These are phyloP conservation scores for Candida oleophila DNA, from an alignment of 805 yeast genomes.

Conservation along the genomic window DNA sequence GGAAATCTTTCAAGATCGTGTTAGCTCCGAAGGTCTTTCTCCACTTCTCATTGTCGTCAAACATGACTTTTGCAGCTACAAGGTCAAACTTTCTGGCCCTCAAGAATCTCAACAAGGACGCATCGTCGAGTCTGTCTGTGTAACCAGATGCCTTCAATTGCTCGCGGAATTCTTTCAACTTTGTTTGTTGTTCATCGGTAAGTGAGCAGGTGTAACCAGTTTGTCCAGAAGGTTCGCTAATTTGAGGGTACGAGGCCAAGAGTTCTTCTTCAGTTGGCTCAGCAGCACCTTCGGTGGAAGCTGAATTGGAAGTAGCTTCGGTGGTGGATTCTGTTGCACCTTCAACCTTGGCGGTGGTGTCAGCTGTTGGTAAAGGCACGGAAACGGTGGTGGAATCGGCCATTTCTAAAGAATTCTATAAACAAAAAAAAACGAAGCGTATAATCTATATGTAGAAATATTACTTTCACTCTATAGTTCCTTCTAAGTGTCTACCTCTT, in stretches of 20 bases:
- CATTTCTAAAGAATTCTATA: neutral
- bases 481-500: too few species aligned
- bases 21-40: slow-evolving; percentile 83
- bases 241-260: slow-evolving; percentile 68
- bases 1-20: slow-evolving; percentile 82
- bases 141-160: slow-evolving; percentile 63
- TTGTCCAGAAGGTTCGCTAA: slow-evolving; percentile 55
- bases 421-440: slow-evolving; percentile 2
- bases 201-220: slow-evolving; percentile 83
- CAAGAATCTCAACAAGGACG: slow-evolving; percentile 78
- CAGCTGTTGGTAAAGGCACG: neutral
- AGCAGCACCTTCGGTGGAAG: slow-evolving; percentile 9
- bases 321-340: neutral
- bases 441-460: too few species aligned
- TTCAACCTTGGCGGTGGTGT: neutral
- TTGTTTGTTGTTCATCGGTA: slow-evolving; percentile 63
- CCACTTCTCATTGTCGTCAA: slow-evolving; percentile 86
- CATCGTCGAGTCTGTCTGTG: slow-evolving; percentile 81
- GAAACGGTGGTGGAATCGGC: neutral
- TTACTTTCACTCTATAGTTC: too few species aligned
- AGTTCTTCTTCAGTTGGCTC: slow-evolving; percentile 33
- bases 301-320: neutral
- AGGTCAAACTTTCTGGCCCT: slow-evolving; percentile 95
- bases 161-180: slow-evolving; percentile 57
- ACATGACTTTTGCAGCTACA: slow-evolving; percentile 78